Evolutionary conservation across 371 early-diverging fungal genomes (phyloP).

Genomic region (Apophysomyces variabilis): DNA sequence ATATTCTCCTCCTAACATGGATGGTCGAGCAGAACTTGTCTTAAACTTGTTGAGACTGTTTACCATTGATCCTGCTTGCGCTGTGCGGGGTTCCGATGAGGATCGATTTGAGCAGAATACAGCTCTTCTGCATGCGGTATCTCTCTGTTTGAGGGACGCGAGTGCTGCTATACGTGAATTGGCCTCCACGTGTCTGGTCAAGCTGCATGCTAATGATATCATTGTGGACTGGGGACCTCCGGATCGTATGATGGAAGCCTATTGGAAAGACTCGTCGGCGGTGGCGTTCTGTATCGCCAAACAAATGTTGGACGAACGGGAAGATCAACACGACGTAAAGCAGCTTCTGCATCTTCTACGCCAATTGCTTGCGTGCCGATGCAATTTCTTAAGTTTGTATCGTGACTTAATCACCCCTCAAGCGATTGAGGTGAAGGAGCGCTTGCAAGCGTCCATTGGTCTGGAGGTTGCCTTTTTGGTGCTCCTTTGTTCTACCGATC

Average conservation of each 20-base stretch:
- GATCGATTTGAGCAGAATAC: slow-evolving; percentile 59
- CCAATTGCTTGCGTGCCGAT: slow-evolving; percentile 63
- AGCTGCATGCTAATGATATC: slow-evolving; percentile 54
- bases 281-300: slow-evolving; percentile 48
- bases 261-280: slow-evolving; percentile 64
- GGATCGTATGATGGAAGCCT: slow-evolving; percentile 54
- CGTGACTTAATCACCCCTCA: slow-evolving; percentile 56
- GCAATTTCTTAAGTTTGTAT: slow-evolving; percentile 34
- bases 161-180: slow-evolving; percentile 57
- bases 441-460: slow-evolving; percentile 72
- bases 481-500: slow-evolving; percentile 75
- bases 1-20: slow-evolving; percentile 37
- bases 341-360: slow-evolving; percentile 63
- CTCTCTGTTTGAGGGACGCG: slow-evolving; percentile 62
- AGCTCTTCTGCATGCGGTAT: slow-evolving; percentile 60
- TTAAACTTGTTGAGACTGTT: slow-evolving; percentile 70
- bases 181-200: slow-evolving; percentile 68
- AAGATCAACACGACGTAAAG: slow-evolving; percentile 57
- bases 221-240: slow-evolving; percentile 63
- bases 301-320: slow-evolving; percentile 46
- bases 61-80: slow-evolving; percentile 65
- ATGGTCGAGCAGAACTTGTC: slow-evolving; percentile 68
- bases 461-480: slow-evolving; percentile 82
- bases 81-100: slow-evolving; percentile 53
- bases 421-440: slow-evolving; percentile 57